These are phyloP conservation scores for Stenogyne calaminthoides DNA, from an alignment of 305 asterid genomes.

Conservation along the genomic window DNA sequence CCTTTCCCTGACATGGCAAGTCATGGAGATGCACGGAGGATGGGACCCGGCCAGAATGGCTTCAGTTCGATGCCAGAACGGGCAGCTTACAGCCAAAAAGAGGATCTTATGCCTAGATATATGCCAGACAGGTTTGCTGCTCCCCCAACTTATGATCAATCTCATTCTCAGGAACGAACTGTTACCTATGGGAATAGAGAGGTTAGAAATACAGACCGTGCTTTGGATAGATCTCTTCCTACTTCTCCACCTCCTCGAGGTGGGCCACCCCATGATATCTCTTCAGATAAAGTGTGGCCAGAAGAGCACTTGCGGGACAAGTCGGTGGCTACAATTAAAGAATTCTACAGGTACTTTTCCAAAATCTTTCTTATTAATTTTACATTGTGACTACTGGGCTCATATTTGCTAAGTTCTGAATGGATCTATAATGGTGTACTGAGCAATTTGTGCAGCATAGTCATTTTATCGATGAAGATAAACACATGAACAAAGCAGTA, in stretches of 20 bases:
- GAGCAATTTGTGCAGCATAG: not conserved
- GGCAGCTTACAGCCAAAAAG: slow-evolving; percentile 57
- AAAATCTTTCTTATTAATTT: not conserved
- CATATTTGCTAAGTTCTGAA: not conserved
- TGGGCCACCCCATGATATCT: slow-evolving; percentile 44
- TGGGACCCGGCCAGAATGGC: slow-evolving; percentile 65
- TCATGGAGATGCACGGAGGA: slow-evolving; percentile 57
- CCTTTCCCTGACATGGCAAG: slow-evolving; percentile 43
- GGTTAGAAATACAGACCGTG: slow-evolving; percentile 47
- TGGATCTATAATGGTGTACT: not conserved
- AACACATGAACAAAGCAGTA: not conserved
- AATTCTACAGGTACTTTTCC: slow-evolving; percentile 73
- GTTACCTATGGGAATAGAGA: slow-evolving; percentile 48
- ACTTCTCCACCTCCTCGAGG: slow-evolving; percentile 47
- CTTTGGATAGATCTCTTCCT: slow-evolving; percentile 53
- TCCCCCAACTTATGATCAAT: slow-evolving; percentile 45
- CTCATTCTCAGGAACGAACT: slow-evolving; percentile 43
- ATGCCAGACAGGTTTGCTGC: slow-evolving; percentile 52
- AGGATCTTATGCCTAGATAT: slow-evolving; percentile 57
- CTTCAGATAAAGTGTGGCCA: slow-evolving; percentile 55
- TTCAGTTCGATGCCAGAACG: slow-evolving; percentile 58
- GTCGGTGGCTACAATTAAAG: slow-evolving; percentile 74
- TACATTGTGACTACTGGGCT: slow-evolving; percentile 9
- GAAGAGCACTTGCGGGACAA: slow-evolving; percentile 61
- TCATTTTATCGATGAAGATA: not conserved